Conservation (phyloP, 225 moss, liverwort and hornwort genomes). For the Thuidium tamariscinum region DNA sequence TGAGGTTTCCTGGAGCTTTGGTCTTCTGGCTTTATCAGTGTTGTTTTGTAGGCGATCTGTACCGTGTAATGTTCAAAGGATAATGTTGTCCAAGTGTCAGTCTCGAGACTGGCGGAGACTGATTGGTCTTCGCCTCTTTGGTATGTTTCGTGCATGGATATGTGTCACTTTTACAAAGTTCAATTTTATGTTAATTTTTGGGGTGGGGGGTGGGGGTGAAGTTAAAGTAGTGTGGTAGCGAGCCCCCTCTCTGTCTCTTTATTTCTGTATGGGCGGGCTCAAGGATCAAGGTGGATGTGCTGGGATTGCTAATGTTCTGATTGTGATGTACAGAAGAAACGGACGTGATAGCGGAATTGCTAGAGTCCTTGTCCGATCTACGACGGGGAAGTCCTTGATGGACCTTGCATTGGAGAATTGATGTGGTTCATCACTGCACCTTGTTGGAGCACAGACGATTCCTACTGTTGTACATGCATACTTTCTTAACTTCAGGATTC, state of each 20-base stretch:
- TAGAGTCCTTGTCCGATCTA: not conserved
- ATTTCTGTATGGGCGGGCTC: not conserved
- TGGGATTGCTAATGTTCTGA: not conserved
- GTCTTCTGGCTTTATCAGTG: not conserved
- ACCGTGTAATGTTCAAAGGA: not conserved
- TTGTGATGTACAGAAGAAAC: not conserved
- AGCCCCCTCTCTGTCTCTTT: not conserved
- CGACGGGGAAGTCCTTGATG: not conserved
- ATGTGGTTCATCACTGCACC: not conserved
- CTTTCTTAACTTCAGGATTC: not conserved
- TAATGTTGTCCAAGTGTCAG: not conserved
- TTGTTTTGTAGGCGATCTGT: not conserved
- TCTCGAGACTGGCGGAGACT: not conserved
- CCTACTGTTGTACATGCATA: not conserved
- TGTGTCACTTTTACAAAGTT: not conserved
- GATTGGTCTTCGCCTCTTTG: not conserved
- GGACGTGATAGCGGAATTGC: not conserved
- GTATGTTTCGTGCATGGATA: slow-evolving; percentile 2
- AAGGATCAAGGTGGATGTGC: not conserved
- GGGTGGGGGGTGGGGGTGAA: not conserved
- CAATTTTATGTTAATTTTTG: not conserved
- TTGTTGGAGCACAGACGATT: slow-evolving; percentile 6
- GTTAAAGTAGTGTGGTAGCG: not conserved
- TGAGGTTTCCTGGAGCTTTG: not conserved
- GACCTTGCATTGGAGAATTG: not conserved